phyloP scores from a whole-genome alignment of 2,329 filamentous ascomycete genomes.

The Cercospora zeae-maydis region DNA sequence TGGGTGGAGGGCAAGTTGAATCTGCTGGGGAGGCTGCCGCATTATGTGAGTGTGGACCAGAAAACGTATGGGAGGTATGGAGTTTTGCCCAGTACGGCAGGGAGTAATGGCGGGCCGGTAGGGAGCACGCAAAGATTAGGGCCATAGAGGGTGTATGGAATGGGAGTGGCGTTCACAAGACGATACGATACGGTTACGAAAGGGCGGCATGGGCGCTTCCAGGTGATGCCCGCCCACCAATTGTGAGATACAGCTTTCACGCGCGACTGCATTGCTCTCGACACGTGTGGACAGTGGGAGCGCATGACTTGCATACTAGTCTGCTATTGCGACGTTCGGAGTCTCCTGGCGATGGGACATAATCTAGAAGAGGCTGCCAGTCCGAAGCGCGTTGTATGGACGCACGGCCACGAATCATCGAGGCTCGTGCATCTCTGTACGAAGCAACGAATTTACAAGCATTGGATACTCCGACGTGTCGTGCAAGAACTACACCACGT shows the following conservation, averaged over 20 bases:
- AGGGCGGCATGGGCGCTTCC: not conserved
- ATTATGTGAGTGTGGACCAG: conserved; percentile 92
- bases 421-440: not conserved
- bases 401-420: not conserved
- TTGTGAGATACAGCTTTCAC: not conserved
- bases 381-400: no score
- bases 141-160: conserved; percentile 44
- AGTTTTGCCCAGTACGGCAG: conserved; percentile 61
- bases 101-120: conserved; percentile 51
- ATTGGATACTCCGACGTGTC: not conserved
- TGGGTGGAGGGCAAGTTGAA: conserved; percentile 89
- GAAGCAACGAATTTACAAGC: not conserved
- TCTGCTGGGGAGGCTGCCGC: conserved; percentile 75
- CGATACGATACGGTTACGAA: not conserved
- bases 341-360: not conserved
- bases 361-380: not conserved
- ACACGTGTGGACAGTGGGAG: not conserved
- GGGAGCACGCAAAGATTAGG: conserved; percentile 66
- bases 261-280: not conserved
- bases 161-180: not conserved
- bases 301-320: not conserved
- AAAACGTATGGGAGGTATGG: conserved; percentile 94
- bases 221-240: not conserved
- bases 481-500: not conserved
- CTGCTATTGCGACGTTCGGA: not conserved